Evolutionary conservation across 805 yeast species (phyloP).

Genomic region (Grigorovia transvaalensis): DNA sequence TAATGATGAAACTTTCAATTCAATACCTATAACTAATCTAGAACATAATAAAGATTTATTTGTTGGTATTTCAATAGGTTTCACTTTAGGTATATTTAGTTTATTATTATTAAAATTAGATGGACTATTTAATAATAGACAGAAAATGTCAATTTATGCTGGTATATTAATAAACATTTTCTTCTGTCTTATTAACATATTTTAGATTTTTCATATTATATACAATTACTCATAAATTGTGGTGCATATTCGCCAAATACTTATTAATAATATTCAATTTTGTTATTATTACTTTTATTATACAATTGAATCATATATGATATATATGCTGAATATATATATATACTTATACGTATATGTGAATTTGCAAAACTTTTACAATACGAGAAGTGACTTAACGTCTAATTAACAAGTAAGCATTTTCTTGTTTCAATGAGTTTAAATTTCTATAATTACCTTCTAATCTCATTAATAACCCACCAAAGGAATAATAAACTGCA

Average conservation of each 20-base stretch:
- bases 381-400: constrained; percentile 17
- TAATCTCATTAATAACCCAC: constrained; percentile 85
- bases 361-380: not conserved
- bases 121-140: constrained; percentile 51
- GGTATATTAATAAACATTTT: constrained; percentile 62
- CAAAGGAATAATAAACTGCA: constrained; percentile 89
- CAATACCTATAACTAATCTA: constrained; percentile 30
- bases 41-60: constrained; percentile 56
- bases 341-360: not conserved
- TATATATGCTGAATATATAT: not conserved
- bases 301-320: not conserved
- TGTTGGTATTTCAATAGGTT: constrained; percentile 63
- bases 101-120: constrained; percentile 53
- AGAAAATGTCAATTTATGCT: constrained; percentile 55
- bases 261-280: not conserved
- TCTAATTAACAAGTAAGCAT: constrained; percentile 83
- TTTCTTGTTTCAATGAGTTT: constrained; percentile 85
- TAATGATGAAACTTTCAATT: constrained; percentile 35
- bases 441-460: constrained; percentile 92
- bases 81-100: constrained; percentile 63
- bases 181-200: constrained; percentile 38
- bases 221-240: not conserved
- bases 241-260: not conserved
- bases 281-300: not conserved
- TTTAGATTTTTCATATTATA: not conserved